Conservation (phyloP, 257 asterid genomes). For the Dorcoceras hygrometricum region DNA sequence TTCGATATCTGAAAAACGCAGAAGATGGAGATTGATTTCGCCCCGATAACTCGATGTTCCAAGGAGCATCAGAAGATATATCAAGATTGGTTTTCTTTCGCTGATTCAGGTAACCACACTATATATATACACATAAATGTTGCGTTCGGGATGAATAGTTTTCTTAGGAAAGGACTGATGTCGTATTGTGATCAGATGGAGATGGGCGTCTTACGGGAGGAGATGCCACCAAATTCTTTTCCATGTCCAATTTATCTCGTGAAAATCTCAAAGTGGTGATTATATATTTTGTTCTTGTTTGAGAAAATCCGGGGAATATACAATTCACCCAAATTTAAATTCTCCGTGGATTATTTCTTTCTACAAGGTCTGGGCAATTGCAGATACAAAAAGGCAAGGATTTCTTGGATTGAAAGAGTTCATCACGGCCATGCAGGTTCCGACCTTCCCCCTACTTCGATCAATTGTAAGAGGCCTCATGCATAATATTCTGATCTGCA, state of each 20-base stretch:
- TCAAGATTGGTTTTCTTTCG: slow-evolving; percentile 69
- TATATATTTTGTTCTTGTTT: not conserved
- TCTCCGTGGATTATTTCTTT: not conserved
- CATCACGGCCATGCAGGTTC: slow-evolving; percentile 84
- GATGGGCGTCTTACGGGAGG: slow-evolving; percentile 84
- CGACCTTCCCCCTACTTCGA: slow-evolving; percentile 6
- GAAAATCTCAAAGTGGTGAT: slow-evolving; percentile 82
- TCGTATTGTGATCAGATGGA: slow-evolving; percentile 50
- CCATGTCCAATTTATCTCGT: slow-evolving; percentile 78
- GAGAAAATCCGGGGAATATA: too few relatives aligned
- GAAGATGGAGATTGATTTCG: slow-evolving; percentile 76
- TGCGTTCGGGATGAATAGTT: too few relatives aligned
- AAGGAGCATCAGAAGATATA: slow-evolving; percentile 79
- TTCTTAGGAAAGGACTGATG: not conserved
- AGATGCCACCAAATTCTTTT: slow-evolving; percentile 87
- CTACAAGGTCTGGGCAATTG: slow-evolving; percentile 85
- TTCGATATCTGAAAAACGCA: not conserved
- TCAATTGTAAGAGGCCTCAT: slow-evolving; percentile 21
- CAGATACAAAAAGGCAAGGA: slow-evolving; percentile 93
- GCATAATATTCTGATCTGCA: slow-evolving; percentile 31
- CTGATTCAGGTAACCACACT: slow-evolving; percentile 79
- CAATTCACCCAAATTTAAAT: too few relatives aligned
- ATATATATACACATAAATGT: too few relatives aligned
- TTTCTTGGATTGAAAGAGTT: slow-evolving; percentile 89
- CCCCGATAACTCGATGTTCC: slow-evolving; percentile 77